A percentile compares a stretch with the other conserved stretches of the same genome.
phyloP scores from a whole-genome alignment of 495 filamentous ascomycete species.

The Penicillium cinerascens region DNA sequence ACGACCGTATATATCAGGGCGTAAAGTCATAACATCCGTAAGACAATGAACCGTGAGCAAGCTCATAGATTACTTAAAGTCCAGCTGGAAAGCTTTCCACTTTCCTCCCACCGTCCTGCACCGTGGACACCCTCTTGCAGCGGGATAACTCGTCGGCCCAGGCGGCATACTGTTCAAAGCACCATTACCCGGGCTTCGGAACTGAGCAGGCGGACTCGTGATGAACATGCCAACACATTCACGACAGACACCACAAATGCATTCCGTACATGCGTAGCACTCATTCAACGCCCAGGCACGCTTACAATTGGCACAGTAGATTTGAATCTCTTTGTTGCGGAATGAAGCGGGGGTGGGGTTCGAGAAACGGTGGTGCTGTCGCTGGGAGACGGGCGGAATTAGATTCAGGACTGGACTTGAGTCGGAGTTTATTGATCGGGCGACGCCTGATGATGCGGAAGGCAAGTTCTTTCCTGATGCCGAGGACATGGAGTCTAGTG shows the following conservation, averaged over 20 bases:
- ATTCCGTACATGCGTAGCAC: slow-evolving; percentile 89
- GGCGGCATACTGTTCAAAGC: slow-evolving; percentile 24
- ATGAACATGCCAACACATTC: slow-evolving; percentile 80
- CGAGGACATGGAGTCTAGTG: slow-evolving; percentile 52
- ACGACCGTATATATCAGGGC: slow-evolving; percentile 26
- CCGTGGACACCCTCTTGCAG: slow-evolving; percentile 46
- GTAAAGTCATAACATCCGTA: slow-evolving; percentile 43
- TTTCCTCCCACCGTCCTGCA: slow-evolving; percentile 48
- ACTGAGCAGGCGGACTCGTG: slow-evolving; percentile 40
- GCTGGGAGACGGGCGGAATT: slow-evolving; percentile 37
- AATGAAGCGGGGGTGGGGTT: slow-evolving; percentile 45
- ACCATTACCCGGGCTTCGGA: slow-evolving; percentile 38
- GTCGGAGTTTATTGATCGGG: slow-evolving; percentile 46
- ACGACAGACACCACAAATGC: slow-evolving; percentile 85
- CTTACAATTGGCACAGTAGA: slow-evolving; percentile 83
- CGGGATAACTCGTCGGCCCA: slow-evolving; percentile 41
- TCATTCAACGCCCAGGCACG: slow-evolving; percentile 68
- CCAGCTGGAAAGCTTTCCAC: slow-evolving; percentile 54
- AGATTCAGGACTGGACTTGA: slow-evolving; percentile 47
- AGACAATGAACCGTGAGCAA: slow-evolving; percentile 25
- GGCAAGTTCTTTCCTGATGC: slow-evolving; percentile 63
- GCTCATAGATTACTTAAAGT: slow-evolving; percentile 41
- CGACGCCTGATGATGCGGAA: slow-evolving; percentile 46
- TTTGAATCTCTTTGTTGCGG: slow-evolving; percentile 61
- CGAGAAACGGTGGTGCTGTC: slow-evolving; percentile 47